A percentile compares a stretch with the other conserved stretches of the same genome.
These are phyloP conservation scores for Clarireedia homoeocarpa DNA, from an alignment of 2,329 filamentous ascomycete species.

Conservation along the genomic window DNA sequence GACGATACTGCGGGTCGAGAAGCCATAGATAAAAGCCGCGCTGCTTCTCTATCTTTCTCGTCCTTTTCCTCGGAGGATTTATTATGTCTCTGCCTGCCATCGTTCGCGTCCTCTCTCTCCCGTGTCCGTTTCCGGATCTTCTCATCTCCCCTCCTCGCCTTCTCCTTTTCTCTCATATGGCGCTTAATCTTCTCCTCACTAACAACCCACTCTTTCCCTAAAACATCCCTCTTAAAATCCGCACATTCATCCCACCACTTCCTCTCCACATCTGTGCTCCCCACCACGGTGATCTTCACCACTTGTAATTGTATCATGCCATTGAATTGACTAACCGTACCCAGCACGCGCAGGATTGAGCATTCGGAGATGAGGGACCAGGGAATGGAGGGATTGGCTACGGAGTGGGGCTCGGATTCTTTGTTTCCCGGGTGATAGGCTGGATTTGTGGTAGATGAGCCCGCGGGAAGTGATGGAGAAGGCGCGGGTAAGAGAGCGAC, in stretches of 20 bases:
- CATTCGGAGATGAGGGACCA: constrained; percentile 40
- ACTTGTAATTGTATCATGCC: constrained; percentile 45
- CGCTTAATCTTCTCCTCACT: constrained; percentile 32
- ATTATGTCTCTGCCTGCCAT: background rate
- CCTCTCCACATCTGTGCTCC: constrained; percentile 49
- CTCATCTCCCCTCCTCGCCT: constrained; percentile 18
- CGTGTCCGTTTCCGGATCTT: background rate
- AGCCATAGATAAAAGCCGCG: background rate
- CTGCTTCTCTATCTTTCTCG: background rate
- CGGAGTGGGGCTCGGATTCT: constrained; percentile 48
- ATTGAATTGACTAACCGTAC: constrained; percentile 40
- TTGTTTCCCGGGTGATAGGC: background rate
- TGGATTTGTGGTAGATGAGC: background rate
- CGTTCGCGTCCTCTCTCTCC: background rate
- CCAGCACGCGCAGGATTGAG: constrained; percentile 49
- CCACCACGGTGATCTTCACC: constrained; percentile 40
- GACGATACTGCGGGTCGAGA: background rate
- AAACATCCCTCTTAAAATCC: constrained; percentile 42
- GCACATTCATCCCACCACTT: constrained; percentile 49
- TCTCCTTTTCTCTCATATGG: constrained; percentile 10
- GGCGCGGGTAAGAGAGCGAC: constrained; percentile 18
- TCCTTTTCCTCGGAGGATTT: background rate
- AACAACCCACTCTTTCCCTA: constrained; percentile 49
- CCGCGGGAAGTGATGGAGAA: background rate
- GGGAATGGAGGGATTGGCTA: constrained; percentile 19